Conservation (phyloP, 1,284 basidiomycete genomes). For the Trametes sp. region DNA sequence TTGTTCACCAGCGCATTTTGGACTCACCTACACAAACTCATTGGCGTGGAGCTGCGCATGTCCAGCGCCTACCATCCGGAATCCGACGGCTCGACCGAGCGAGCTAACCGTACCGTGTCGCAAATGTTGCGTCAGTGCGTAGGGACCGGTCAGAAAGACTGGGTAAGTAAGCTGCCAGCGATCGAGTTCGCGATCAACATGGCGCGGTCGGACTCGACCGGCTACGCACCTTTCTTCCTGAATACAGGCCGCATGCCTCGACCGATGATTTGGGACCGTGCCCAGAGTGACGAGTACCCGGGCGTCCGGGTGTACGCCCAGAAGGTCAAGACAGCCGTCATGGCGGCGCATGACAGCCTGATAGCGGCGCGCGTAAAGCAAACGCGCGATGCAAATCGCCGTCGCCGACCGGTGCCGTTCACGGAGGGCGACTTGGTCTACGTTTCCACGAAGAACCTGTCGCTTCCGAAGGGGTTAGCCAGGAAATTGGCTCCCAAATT, state of each 20-base stretch:
- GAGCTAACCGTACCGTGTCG: background rate
- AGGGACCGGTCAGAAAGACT: background rate
- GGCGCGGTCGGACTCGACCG: background rate
- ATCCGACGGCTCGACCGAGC: background rate
- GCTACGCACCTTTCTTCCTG: constrained; percentile 1
- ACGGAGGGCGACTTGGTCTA: background rate
- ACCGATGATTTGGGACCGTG: background rate
- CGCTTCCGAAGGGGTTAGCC: background rate
- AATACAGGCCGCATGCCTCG: background rate
- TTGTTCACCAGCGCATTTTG: constrained; percentile 36
- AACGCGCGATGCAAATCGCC: background rate
- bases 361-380: constrained; percentile 1
- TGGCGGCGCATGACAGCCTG: constrained; percentile 1
- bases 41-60: background rate
- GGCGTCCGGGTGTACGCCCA: background rate
- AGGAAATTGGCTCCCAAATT: no score
- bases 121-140: constrained; percentile 1
- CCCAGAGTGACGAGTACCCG: background rate
- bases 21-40: background rate
- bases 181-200: constrained; percentile 3
- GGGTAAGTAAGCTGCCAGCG: background rate
- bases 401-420: background rate
- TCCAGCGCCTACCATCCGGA: background rate
- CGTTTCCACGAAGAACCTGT: background rate
- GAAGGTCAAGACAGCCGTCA: background rate